Conservation (phyloP, 2,329 filamentous ascomycete species). For the Ceratocystis ficicola region DNA sequence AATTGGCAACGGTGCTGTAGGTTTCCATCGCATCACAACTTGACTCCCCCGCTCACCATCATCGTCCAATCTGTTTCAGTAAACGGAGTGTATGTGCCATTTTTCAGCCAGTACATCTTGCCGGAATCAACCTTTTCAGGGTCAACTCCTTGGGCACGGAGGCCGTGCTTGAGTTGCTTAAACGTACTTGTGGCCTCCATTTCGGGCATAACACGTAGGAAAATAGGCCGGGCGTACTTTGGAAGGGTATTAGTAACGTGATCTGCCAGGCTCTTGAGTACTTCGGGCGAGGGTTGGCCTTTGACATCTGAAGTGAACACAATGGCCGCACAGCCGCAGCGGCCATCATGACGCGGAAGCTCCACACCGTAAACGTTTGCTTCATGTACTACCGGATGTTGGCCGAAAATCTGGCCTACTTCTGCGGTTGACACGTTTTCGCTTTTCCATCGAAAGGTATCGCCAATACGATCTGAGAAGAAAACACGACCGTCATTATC, state of each 20-base stretch:
- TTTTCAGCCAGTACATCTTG: slow-evolving; percentile 52
- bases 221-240: slow-evolving; percentile 63
- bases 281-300: slow-evolving; percentile 32
- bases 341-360: slow-evolving; percentile 68
- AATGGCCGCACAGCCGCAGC: slow-evolving; percentile 69
- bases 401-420: slow-evolving; percentile 61
- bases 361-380: slow-evolving; percentile 78
- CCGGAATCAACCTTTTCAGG: slow-evolving; percentile 36
- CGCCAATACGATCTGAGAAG: slow-evolving; percentile 71
- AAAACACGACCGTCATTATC: slow-evolving; percentile 59
- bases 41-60: slow-evolving; percentile 56
- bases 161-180: slow-evolving; percentile 70
- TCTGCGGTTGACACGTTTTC: slow-evolving; percentile 76
- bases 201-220: slow-evolving; percentile 54
- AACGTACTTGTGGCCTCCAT: slow-evolving; percentile 66
- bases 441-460: slow-evolving; percentile 70
- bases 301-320: slow-evolving; percentile 39
- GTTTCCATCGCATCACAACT: slow-evolving; percentile 39
- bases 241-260: slow-evolving; percentile 51
- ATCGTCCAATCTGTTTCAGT: slow-evolving; percentile 53
- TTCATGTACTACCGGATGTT: slow-evolving; percentile 55
- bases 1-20: not conserved
- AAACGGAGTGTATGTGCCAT: slow-evolving; percentile 57
- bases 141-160: slow-evolving; percentile 64
- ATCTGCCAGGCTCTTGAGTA: slow-evolving; percentile 47